Conservation (phyloP, 257 asterid species). For the Solanum rostratum region DNA sequence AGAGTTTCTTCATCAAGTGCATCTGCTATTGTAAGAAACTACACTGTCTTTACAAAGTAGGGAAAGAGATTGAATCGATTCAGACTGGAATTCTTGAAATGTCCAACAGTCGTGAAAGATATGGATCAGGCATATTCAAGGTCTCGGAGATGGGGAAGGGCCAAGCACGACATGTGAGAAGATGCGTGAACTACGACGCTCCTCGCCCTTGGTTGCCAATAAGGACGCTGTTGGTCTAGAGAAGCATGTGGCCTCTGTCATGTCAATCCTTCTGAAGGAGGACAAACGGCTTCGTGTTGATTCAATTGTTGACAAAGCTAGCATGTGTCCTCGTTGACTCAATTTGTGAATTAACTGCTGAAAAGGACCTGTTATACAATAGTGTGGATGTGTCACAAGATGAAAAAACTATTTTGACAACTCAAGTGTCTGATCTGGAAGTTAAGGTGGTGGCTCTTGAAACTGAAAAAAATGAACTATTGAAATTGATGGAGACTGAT, state of each 20-base stretch:
- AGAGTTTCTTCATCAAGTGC: neutral
- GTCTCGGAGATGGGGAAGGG: neutral
- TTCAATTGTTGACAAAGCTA: slow-evolving; percentile 2
- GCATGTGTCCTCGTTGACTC: too few relatives aligned
- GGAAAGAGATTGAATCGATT: neutral
- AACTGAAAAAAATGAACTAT: too few relatives aligned
- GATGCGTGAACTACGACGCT: neutral
- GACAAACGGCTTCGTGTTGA: neutral
- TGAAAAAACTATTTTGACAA: too few relatives aligned
- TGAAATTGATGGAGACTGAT: too few relatives aligned
- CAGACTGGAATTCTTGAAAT: neutral
- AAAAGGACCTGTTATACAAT: too few relatives aligned
- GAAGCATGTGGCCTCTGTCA: neutral
- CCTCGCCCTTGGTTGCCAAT: neutral
- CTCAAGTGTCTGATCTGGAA: too few relatives aligned
- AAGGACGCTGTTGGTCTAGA: slow-evolving; percentile 5
- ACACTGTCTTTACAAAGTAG: neutral
- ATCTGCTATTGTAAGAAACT: neutral
- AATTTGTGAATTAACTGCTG: too few relatives aligned
- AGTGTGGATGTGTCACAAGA: too few relatives aligned
- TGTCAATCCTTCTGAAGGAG: neutral
- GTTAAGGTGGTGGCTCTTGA: too few relatives aligned
- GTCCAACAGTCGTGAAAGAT: neutral
- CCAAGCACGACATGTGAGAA: neutral
- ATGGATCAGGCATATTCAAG: slow-evolving; percentile 2